Conservation (phyloP, 2,329 filamentous ascomycete species). For the Periconia sp. region DNA sequence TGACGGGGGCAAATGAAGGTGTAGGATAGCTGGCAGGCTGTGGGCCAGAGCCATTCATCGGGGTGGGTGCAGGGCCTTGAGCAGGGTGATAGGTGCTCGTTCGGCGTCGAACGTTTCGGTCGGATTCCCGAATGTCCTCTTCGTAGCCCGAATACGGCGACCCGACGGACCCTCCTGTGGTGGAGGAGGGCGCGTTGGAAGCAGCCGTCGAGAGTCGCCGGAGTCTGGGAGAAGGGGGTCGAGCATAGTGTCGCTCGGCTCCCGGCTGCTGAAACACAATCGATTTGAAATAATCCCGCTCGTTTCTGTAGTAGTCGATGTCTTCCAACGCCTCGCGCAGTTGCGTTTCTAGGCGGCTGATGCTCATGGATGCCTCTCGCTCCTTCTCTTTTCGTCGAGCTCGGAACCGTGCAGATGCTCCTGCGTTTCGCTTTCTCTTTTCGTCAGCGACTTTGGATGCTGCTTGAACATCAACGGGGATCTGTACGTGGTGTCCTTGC, state of each 20-base stretch:
- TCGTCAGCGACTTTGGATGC: constrained; percentile 84
- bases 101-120: constrained; percentile 45
- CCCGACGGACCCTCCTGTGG: constrained; percentile 33
- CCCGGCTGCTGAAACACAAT: constrained; percentile 66
- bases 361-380: constrained; percentile 71
- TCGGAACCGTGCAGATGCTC: constrained; percentile 82
- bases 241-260: constrained; percentile 52
- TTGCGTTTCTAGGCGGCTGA: constrained; percentile 72
- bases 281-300: constrained; percentile 69
- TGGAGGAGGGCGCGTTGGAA: constrained; percentile 36
- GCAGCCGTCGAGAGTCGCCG: constrained; percentile 36
- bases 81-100: constrained; percentile 45
- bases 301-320: constrained; percentile 74
- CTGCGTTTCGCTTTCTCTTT: constrained; percentile 83
- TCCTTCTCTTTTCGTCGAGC: constrained; percentile 83
- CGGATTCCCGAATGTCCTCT: constrained; percentile 34
- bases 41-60: constrained; percentile 23
- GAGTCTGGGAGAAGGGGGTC: constrained; percentile 51
- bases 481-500: constrained; percentile 58
- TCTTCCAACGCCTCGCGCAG: constrained; percentile 72
- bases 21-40: constrained; percentile 26
- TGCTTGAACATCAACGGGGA: constrained; percentile 80
- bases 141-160: constrained; percentile 41
- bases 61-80: constrained; percentile 27
- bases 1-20: constrained; percentile 25